Conservation (phyloP, 768 basidiomycete genomes). For the Boletus rubroflammeus region DNA sequence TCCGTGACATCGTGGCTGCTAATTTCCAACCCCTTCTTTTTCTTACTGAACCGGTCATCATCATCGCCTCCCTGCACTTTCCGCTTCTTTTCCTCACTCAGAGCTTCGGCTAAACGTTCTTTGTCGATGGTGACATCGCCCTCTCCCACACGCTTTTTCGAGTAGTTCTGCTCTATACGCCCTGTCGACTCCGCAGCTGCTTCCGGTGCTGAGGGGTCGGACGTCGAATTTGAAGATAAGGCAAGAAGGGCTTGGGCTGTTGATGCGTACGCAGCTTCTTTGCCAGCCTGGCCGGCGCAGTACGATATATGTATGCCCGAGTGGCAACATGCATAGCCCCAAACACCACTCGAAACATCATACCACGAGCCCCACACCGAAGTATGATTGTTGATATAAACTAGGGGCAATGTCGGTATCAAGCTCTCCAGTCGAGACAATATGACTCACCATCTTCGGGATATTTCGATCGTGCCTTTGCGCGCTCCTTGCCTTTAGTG, state of each 20-base stretch:
- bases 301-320: conserved; percentile 83
- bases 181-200: conserved; percentile 29
- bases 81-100: conserved; percentile 79
- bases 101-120: conserved; percentile 61
- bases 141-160: conserved; percentile 78
- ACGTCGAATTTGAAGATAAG: conserved; percentile 30
- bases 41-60: conserved; percentile 53
- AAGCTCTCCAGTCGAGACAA: background rate
- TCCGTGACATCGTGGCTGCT: conserved; percentile 81
- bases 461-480: conserved; percentile 88
- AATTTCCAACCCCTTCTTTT: conserved; percentile 48
- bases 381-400: conserved; percentile 89
- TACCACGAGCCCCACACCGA: conserved; percentile 99
- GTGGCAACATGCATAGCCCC: conserved; percentile 97
- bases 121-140: conserved; percentile 76
- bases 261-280: conserved; percentile 72
- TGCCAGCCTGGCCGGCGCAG: conserved; percentile 85
- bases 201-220: conserved; percentile 32
- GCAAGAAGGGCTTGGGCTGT: conserved; percentile 65
- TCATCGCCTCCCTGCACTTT: conserved; percentile 57
- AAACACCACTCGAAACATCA: conserved; percentile 58
- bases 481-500: conserved; percentile 87
- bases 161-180: conserved; percentile 65
- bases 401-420: conserved; percentile 37
- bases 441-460: conserved; percentile 81